phyloP scores from a whole-genome alignment of 306 rosid genomes.

The Dalbergia oliveri region DNA sequence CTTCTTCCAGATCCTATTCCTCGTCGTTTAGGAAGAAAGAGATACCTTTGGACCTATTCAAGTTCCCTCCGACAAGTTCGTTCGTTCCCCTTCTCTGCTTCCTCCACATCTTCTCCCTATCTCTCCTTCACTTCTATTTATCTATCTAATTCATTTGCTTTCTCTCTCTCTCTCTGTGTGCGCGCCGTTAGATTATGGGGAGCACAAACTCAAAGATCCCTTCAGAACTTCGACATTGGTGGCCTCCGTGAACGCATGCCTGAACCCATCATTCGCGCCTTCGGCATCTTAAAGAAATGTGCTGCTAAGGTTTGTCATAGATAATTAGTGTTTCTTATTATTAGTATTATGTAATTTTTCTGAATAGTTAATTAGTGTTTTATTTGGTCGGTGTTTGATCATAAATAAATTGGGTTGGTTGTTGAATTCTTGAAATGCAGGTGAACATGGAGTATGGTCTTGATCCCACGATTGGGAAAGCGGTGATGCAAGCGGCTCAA shows the following conservation, averaged over 20 bases:
- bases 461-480: conserved; percentile 85
- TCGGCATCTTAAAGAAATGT: conserved; percentile 88
- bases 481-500: conserved; percentile 89
- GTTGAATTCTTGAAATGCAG: conserved; percentile 44
- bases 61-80: conserved; percentile 92
- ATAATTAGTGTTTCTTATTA: too few species aligned
- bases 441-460: conserved; percentile 95
- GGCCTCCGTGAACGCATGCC: conserved; percentile 99
- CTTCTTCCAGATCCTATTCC: conserved; percentile 64
- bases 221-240: conserved; percentile 96
- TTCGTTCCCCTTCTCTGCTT: conserved; percentile 2
- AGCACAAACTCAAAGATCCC: conserved; percentile 94
- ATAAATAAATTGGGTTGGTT: not conserved
- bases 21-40: conserved; percentile 86
- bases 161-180: too few species aligned
- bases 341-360: not conserved
- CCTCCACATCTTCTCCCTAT: not conserved
- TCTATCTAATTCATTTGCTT: not conserved
- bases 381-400: not conserved
- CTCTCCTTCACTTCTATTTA: not conserved
- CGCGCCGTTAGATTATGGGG: conserved; percentile 80
- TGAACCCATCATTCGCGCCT: conserved; percentile 92
- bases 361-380: not conserved
- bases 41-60: conserved; percentile 96
- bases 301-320: conserved; percentile 78